These are phyloP conservation scores for Massarina eburnea DNA, from an alignment of 2,329 filamentous ascomycete genomes.

Conservation along the genomic window DNA sequence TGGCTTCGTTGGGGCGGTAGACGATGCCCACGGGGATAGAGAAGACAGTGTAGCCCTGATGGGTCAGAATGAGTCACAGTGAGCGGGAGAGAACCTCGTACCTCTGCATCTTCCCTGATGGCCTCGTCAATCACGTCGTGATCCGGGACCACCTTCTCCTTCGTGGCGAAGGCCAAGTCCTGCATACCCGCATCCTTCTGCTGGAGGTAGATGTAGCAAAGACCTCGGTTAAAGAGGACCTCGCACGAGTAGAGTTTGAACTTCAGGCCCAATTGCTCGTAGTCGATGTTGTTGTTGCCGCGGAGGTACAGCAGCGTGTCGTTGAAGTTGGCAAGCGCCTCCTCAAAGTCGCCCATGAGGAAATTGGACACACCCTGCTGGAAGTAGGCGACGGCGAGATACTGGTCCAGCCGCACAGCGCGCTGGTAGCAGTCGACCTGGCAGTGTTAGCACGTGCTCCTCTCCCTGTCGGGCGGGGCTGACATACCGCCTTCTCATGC, in stretches of 20 bases:
- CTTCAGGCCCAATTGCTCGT: conserved; percentile 89
- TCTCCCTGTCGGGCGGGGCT: neutral
- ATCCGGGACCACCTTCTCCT: conserved; percentile 94
- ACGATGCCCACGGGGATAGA: conserved; percentile 95
- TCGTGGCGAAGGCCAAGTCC: conserved; percentile 85
- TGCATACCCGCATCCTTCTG: conserved; percentile 89
- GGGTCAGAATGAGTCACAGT: conserved; percentile 26
- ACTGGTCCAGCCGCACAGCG: conserved; percentile 87
- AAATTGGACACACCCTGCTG: conserved; percentile 99
- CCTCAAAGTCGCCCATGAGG: conserved; percentile 93
- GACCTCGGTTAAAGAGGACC: conserved; percentile 92
- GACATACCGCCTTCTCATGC: conserved; percentile 86
- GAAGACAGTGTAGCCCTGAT: conserved; percentile 93
- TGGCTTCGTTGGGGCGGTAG: conserved; percentile 94
- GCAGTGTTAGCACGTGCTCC: conserved; percentile 18
- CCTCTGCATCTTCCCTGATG: conserved; percentile 88
- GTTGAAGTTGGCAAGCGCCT: conserved; percentile 97
- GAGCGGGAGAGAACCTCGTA: conserved; percentile 41
- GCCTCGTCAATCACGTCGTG: conserved; percentile 98
- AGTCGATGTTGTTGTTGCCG: conserved; percentile 97
- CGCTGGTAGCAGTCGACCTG: conserved; percentile 95
- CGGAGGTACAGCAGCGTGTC: conserved; percentile 92
- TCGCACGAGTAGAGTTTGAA: conserved; percentile 98
- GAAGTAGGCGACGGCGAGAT: conserved; percentile 96
- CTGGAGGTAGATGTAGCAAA: conserved; percentile 96